These are phyloP conservation scores for Cladosporium sp. DNA, from an alignment of 2,329 filamentous ascomycete genomes.

Conservation along the genomic window DNA sequence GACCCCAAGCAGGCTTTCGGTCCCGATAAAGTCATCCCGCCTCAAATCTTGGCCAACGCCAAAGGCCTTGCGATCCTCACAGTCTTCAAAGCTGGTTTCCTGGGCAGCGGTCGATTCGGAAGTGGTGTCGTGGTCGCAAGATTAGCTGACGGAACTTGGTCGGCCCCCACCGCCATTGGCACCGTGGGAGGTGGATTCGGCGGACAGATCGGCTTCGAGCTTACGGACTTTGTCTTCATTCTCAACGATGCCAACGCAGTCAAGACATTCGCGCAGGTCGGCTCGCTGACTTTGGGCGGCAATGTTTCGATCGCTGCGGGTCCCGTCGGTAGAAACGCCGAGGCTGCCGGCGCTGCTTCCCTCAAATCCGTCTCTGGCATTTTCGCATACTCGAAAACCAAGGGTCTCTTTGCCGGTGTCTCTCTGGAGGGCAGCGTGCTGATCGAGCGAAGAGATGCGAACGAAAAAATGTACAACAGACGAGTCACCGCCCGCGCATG, in stretches of 20 bases:
- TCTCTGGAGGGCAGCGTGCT: conserved; percentile 90
- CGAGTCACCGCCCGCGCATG: conserved; percentile 78
- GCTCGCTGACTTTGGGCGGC: conserved; percentile 86
- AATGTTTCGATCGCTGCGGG: conserved; percentile 96
- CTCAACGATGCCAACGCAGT: conserved; percentile 89
- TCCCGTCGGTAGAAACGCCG: conserved; percentile 88
- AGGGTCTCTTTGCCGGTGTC: conserved; percentile 93
- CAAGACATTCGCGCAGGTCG: conserved; percentile 88
- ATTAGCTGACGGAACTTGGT: conserved; percentile 73
- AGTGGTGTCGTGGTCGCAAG: conserved; percentile 79
- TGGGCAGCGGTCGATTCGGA: conserved; percentile 76
- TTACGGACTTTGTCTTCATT: conserved; percentile 97
- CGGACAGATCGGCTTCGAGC: conserved; percentile 80
- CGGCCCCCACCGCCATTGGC: conserved; percentile 74
- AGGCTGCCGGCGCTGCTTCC: conserved; percentile 90
- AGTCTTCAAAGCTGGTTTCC: conserved; percentile 81
- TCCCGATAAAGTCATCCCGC: conserved; percentile 95
- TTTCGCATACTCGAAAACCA: conserved; percentile 97
- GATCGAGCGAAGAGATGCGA: conserved; percentile 92
- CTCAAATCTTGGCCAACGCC: conserved; percentile 80
- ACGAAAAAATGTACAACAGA: conserved; percentile 89
- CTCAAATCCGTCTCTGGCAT: conserved; percentile 84
- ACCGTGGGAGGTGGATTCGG: conserved; percentile 79
- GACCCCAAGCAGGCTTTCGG: conserved; percentile 91
- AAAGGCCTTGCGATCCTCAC: conserved; percentile 88